Base-by-base conservation (phyloP, 2,329 filamentous ascomycete species). In the Macrophomina pseudophaseolina region DNA sequence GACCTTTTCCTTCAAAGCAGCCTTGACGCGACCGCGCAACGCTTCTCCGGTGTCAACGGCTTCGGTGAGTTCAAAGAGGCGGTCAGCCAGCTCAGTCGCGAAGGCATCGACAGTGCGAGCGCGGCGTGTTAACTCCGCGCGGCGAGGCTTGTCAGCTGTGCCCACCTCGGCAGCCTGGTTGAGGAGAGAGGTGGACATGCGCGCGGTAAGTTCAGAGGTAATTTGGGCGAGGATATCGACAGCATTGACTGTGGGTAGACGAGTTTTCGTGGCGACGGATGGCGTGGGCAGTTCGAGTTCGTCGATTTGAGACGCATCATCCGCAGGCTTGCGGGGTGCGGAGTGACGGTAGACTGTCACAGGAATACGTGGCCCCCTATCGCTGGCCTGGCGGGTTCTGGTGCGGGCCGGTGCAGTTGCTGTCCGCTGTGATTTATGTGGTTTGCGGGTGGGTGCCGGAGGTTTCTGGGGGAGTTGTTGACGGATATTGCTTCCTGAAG, bases 181-280 rank as follows among this genome's bases (percentile, higher is more conserved):
- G 16, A 78, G 74, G 46, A 85, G 78, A 7, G 78, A 79, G 5
- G 75, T 73, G 11, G 84, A 72, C 3, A 80, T 81, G 68, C 81
- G 78, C 59, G 83, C 79, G 18, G 85, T 77, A 1, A 80, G 82
- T 68, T 86, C 83, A 66, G 81, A 80, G 64, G 84, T 82, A 63
- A 83, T 74, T 74, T 86, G 78, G 69, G 80, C 72, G 28, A 86
- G 79, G 2, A 85, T 84, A 66, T 86, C 84, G 46, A 83, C 83
- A 1, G 80, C 79, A 64, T 85, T 86, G 66, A 85, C 80, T 23
- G 74, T 74, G 44, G 71, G 72, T 5, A 77, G 71, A 0, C 71
- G 73, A 7, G 58, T n/a, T 71, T 16, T 73, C 72, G 75, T 81
- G 71, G 76, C 81, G 68, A 77, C 75, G 73, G 79, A 79, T 77